Evolutionary conservation across 805 yeast species (phyloP).

Genomic region (Candida mattraensis): DNA sequence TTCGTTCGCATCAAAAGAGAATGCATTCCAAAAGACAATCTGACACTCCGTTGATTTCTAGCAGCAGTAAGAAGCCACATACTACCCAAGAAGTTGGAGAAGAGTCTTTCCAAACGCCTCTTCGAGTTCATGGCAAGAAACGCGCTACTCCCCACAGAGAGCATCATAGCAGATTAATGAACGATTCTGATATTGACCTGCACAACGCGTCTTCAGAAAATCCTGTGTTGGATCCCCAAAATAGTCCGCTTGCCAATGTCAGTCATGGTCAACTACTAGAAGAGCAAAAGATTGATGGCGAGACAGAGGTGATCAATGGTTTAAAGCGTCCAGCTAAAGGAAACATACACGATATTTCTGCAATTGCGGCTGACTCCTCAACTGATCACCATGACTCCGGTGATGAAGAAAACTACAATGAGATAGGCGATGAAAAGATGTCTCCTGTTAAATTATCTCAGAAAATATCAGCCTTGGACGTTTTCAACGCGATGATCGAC

Average conservation of each 20-base stretch:
- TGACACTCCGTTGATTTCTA: conserved; percentile 7
- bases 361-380: conserved; percentile 24
- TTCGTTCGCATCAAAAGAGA: conserved; percentile 23
- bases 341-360: conserved; percentile 22
- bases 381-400: conserved; percentile 14
- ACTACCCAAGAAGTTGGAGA: conserved; percentile 5
- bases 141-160: conserved; percentile 23
- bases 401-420: conserved; percentile 10
- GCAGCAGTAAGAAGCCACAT: conserved; percentile 11
- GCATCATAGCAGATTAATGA: conserved; percentile 26
- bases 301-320: conserved; percentile 27
- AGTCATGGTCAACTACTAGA: conserved; percentile 28
- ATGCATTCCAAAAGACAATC: conserved; percentile 17
- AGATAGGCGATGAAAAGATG: conserved; percentile 22
- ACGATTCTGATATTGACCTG: conserved; percentile 21
- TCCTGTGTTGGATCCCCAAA: conserved; percentile 20
- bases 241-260: conserved; percentile 34
- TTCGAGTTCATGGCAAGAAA: conserved; percentile 8
- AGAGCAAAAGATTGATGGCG: conserved; percentile 26
- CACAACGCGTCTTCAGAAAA: conserved; percentile 13
- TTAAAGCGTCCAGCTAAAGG: conserved; percentile 12
- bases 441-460: conserved; percentile 27
- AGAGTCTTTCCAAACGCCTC: conserved; percentile 24
- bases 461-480: conserved; percentile 21
- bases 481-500: conserved; percentile 22